phyloP scores from a whole-genome alignment of 2,329 filamentous ascomycete species.

The Claviceps africana region DNA sequence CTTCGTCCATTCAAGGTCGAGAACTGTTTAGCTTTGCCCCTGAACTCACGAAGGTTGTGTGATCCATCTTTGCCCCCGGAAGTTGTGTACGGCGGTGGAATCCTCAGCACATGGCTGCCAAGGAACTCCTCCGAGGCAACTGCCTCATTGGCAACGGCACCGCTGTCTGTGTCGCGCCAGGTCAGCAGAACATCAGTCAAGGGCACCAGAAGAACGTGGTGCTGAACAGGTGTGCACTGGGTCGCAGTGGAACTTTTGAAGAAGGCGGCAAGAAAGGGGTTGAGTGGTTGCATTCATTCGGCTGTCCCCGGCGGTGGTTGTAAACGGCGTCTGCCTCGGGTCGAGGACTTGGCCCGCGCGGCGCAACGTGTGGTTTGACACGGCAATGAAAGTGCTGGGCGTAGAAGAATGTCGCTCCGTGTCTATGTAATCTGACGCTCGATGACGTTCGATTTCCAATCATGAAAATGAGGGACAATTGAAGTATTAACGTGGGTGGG shows the following conservation, averaged over 20 bases:
- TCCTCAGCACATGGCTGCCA: slow-evolving; percentile 86
- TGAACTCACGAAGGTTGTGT: slow-evolving; percentile 65
- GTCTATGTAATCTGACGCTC: neutral
- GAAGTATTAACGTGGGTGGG: neutral
- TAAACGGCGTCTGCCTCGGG: slow-evolving; percentile 16
- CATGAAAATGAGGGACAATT: neutral
- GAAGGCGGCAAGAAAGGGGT: slow-evolving; percentile 96
- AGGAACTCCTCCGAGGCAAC: slow-evolving; percentile 88
- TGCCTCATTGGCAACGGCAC: slow-evolving; percentile 62
- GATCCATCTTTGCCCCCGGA: slow-evolving; percentile 40
- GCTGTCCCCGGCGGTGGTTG: slow-evolving; percentile 15
- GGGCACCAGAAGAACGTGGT: slow-evolving; percentile 88
- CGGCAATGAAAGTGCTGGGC: neutral
- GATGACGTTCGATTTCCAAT: neutral
- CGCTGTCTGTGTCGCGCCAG: slow-evolving; percentile 75
- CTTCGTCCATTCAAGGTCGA: slow-evolving; percentile 85
- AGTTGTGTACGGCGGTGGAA: slow-evolving; percentile 42
- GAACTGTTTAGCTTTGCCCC: slow-evolving; percentile 88
- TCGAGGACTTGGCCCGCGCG: slow-evolving; percentile 7
- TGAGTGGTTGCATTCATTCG: slow-evolving; percentile 82
- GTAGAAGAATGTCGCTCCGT: neutral
- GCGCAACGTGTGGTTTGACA: neutral
- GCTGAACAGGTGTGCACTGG: slow-evolving; percentile 83
- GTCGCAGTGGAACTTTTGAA: slow-evolving; percentile 86
- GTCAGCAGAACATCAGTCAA: slow-evolving; percentile 84